phyloP scores from a whole-genome alignment of 257 asterid species.

The Solanum piurae region DNA sequence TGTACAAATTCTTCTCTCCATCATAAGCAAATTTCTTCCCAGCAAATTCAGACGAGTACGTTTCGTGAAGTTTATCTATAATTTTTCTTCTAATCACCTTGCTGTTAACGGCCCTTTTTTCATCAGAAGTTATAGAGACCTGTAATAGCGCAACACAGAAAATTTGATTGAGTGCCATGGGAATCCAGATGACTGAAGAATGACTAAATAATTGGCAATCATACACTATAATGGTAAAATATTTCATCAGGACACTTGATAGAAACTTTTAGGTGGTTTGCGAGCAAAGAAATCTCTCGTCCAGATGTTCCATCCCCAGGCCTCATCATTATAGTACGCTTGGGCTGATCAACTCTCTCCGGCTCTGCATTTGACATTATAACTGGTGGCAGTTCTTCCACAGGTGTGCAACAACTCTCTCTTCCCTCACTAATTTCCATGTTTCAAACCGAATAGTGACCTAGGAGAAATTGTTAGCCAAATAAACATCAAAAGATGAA shows the following conservation, averaged over 20 bases:
- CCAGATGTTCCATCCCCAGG: constrained; percentile 71
- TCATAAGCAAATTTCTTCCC: constrained; percentile 71
- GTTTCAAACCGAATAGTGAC: background rate
- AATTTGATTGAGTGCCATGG: background rate
- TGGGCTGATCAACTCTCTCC: constrained; percentile 26
- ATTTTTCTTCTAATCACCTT: constrained; percentile 67
- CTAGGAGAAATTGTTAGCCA: constrained; percentile 6
- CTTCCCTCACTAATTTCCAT: constrained; percentile 4
- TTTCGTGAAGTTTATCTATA: constrained; percentile 47
- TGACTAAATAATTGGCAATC: constrained; percentile 2
- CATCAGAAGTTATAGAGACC: constrained; percentile 65
- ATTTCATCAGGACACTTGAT: constrained; percentile 36
- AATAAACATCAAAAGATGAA: background rate
- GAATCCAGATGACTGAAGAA: background rate
- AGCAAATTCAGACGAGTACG: constrained; percentile 64
- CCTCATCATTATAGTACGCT: constrained; percentile 39
- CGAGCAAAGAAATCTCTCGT: constrained; percentile 37
- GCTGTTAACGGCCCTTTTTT: constrained; percentile 26
- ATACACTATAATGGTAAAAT: constrained; percentile 68
- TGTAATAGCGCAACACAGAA: constrained; percentile 19
- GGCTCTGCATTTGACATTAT: constrained; percentile 15
- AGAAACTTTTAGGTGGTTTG: constrained; percentile 73
- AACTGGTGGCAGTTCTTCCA: constrained; percentile 13
- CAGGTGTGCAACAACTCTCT: constrained; percentile 11
- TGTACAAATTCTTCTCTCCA: constrained; percentile 65